phyloP scores from a whole-genome alignment of 768 basidiomycete genomes.

The Boletus speciosus region DNA sequence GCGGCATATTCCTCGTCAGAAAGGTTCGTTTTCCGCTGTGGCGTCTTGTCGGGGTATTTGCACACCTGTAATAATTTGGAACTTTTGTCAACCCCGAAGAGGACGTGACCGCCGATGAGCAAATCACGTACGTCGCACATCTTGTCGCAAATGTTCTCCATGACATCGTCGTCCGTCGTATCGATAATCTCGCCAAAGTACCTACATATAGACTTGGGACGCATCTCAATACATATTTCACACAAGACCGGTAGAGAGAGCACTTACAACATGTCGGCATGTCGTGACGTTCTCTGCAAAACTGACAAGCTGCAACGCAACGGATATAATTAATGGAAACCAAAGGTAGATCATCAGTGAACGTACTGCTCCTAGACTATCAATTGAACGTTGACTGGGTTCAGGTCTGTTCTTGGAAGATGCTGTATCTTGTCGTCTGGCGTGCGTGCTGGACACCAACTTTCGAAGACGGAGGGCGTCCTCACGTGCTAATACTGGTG shows the following conservation, averaged over 20 bases:
- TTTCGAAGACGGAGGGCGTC: constrained; percentile 56
- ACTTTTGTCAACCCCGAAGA: neutral
- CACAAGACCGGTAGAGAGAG: neutral
- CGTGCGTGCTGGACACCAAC: constrained; percentile 46
- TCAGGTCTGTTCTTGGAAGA: constrained; percentile 47
- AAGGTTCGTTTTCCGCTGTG: constrained; percentile 46
- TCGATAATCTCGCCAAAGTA: constrained; percentile 77
- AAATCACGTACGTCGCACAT: constrained; percentile 73
- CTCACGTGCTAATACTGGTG: constrained; percentile 57
- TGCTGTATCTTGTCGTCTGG: constrained; percentile 42
- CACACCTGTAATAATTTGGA: constrained; percentile 54
- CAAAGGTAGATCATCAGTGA: neutral
- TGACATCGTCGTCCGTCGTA: constrained; percentile 38
- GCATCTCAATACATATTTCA: neutral
- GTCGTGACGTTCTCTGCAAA: constrained; percentile 56
- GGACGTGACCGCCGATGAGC: neutral
- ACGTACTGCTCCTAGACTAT: constrained; percentile 62
- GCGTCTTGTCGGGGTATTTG: constrained; percentile 70
- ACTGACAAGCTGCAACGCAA: constrained; percentile 37
- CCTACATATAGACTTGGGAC: constrained; percentile 61
- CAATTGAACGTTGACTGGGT: constrained; percentile 63
- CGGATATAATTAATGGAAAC: constrained; percentile 14
- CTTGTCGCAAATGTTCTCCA: constrained; percentile 56
- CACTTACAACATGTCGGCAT: constrained; percentile 71
- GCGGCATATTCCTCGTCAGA: constrained; percentile 38